phyloP scores from a whole-genome alignment of 441 rosid genomes.

The Erysimum cheiri region DNA sequence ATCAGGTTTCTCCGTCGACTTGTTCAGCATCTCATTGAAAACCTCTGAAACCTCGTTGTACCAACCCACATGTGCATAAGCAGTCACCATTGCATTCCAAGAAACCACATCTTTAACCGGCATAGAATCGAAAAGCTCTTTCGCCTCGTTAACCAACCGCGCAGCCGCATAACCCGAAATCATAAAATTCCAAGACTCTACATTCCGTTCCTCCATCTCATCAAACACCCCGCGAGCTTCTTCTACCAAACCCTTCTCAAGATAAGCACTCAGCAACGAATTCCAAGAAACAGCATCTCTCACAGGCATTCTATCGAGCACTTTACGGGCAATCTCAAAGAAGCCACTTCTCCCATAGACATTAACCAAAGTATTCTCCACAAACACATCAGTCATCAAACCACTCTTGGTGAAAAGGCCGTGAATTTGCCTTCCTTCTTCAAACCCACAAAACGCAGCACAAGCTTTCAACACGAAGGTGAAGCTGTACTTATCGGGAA shows the following conservation, averaged over 20 bases:
- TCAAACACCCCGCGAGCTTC: slow-evolving; percentile 38
- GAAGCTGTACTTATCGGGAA: slow-evolving; percentile 53
- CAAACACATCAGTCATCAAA: slow-evolving; percentile 44
- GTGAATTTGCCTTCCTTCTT: slow-evolving; percentile 55
- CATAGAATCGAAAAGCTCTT: slow-evolving; percentile 48
- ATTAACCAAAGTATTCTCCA: slow-evolving; percentile 51
- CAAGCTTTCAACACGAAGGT: slow-evolving; percentile 58
- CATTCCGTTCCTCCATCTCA: slow-evolving; percentile 53
- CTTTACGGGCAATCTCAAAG: slow-evolving; percentile 45
- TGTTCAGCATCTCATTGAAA: slow-evolving; percentile 49
- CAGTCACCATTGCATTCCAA: slow-evolving; percentile 55
- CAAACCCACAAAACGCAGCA: slow-evolving; percentile 47
- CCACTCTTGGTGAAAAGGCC: slow-evolving; percentile 47
- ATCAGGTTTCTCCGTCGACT: slow-evolving; percentile 44
- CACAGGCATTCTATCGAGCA: slow-evolving; percentile 57
- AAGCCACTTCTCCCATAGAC: slow-evolving; percentile 45
- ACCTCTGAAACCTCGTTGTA: slow-evolving; percentile 47
- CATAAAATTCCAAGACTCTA: slow-evolving; percentile 66
- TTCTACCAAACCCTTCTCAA: slow-evolving; percentile 35
- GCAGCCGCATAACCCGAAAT: slow-evolving; percentile 48
- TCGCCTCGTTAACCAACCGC: slow-evolving; percentile 53
- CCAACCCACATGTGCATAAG: slow-evolving; percentile 43
- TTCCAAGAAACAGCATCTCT: slow-evolving; percentile 59
- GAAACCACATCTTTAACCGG: slow-evolving; percentile 51
- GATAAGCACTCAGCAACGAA: slow-evolving; percentile 49